A percentile compares a stretch with the other conserved stretches of the same genome.
These are phyloP conservation scores for Lactarius trivialis DNA, from an alignment of 768 basidiomycete genomes.

Conservation along the genomic window DNA sequence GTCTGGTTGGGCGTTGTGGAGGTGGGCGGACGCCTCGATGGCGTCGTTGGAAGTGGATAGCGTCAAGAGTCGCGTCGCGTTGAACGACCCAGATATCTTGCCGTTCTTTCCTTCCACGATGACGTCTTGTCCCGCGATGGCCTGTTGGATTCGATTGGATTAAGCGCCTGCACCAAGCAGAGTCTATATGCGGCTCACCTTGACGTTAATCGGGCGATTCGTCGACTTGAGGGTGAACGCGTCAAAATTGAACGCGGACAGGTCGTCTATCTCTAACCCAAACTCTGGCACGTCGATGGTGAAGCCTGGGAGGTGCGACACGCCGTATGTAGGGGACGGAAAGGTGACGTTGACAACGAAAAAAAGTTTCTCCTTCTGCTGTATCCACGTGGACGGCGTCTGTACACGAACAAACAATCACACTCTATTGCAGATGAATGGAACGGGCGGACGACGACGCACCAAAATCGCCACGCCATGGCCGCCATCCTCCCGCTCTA, in stretches of 20 bases:
- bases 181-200: neutral
- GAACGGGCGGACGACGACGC: neutral
- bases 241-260: constrained; percentile 1
- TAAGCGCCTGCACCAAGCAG: neutral
- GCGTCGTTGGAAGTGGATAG: neutral
- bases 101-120: neutral
- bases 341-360: constrained; percentile 9
- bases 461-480: constrained; percentile 6
- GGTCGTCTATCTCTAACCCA: neutral
- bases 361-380: neutral
- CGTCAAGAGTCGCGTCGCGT: neutral
- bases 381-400: constrained; percentile 5
- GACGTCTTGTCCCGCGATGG: neutral
- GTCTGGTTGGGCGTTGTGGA: neutral
- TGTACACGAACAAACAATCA: neutral
- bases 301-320: neutral
- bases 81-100: constrained; percentile 7
- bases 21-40: neutral
- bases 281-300: neutral
- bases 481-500: neutral
- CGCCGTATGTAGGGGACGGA: neutral
- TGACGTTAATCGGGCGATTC: constrained; percentile 1
- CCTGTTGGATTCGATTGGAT: neutral
- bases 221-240: constrained; percentile 1
- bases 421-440: neutral